Base-by-base conservation (phyloP, 1,139 yeast genomes). In the Taphrina confusa region DNA sequence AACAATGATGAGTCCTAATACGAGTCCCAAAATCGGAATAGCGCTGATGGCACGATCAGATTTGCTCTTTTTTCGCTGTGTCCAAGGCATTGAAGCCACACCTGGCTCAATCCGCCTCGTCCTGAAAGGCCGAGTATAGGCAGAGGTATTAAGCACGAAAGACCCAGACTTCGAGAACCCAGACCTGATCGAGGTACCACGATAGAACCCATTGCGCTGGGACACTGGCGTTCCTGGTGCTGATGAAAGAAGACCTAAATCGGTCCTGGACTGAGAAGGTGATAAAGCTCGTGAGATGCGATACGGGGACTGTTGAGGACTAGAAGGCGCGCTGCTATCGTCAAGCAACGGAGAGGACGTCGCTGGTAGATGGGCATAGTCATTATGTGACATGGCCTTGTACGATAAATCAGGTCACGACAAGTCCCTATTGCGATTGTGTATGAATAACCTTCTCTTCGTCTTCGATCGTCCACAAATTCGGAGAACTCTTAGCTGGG, bases 1-100 rank as follows among this genome's bases (percentile, higher is more conserved):
- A 27, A 62, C 50, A 6, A 63, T 42, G 6, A 31, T 62, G n/a
- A 49, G 22, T 3, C 64, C 65, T n/a, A 62, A 11, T 4, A 40
- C 46, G 18, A 37, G 46, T 2, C 63, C 55, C 8, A 57, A 57
- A 27, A 57, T 33, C 18, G 60, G 58, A 8, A 63, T 61, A 22
- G 49, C 55, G 30, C 36, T 4, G 14, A 40, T 39, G 11, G 39
- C 31, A 36, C 33, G 25, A 6, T 31, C 44, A 14, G 60, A 30
- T 25, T 36, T 46, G 9, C 39, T 37, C 55, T 47, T 56, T 33
- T 56, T 56, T 22, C 30, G 28, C 25, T 37, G 14, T 12, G 39
- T 23, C 55, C 55, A 56, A 12, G 60, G 55, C 42, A 45, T 56
- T 5, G 34, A 37, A 2, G 40, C 45, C 12, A 23, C 34, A 1